Base-by-base conservation (phyloP, 2,329 filamentous ascomycete genomes). In the Chaetomiaceae sp. region DNA sequence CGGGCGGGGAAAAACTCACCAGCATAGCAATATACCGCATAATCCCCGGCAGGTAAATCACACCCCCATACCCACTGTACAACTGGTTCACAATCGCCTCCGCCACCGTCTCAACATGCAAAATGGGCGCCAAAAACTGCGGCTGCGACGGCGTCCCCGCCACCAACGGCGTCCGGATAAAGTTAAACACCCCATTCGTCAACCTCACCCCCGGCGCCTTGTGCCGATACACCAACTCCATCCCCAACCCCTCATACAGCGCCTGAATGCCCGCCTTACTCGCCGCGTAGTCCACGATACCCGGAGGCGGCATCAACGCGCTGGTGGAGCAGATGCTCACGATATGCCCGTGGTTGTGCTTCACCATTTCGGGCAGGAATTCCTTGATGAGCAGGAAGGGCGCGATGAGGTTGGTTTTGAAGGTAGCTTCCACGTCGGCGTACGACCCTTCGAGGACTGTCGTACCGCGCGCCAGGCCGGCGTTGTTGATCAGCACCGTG, bases 241-340 rank as follows among this genome's bases (percentile, higher is more conserved):
- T 47, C 46, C 67, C 65, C 0, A 71, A 51, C 0, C 62, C 62
- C 65, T 70, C 66, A 47, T 68, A 63, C 37, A 70, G 47, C 2
- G 64, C 63, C 4, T 58, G 59, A 6, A 69, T 43, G 0, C 66
- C 69, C 1, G 68, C 66, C 69, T 87, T 87, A 46, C 74, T 77
- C 2, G 79, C 74, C 0, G 75, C 71, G 64, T 87, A 87, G 62
- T 85, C 81, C 3, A 80, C 78, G 66, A 86, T 77, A 36, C 71
- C 73, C 1, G 81, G 75, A 0, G 77, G 75, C 4, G 77, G 70
- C 0, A 79, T 61, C 56, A 80, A 78, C 7, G 77, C 79, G 6
- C 81, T 82, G 54, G 81, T 71, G 2, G 76, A 81, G 6, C 83
- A 80, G 22, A 85, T 74, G 3, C 80, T 85, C 45, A 87, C 77